Base-by-base conservation (phyloP, 495 filamentous ascomycete genomes). In the Paragyromitra xinjiangensis region DNA sequence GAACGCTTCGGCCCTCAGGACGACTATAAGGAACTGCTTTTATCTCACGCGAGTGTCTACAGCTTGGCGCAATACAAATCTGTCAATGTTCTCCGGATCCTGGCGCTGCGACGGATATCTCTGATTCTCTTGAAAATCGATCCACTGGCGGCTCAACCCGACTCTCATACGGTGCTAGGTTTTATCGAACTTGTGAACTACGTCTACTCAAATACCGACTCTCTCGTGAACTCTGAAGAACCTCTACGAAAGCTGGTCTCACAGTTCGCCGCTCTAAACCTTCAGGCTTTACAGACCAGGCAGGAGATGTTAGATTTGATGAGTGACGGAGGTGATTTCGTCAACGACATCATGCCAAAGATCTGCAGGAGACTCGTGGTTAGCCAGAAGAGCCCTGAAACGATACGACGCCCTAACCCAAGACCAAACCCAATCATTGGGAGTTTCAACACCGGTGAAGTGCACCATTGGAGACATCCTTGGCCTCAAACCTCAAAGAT, bases 181-280 rank as follows among this genome's bases (percentile, higher is more conserved):
- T n/a, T 51, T n/a, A 63, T 29, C 5, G 29, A 70, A 0, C 29
- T 75, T 14, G 44, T 42, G n/a, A 62, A 51, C 8, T 75, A 62
- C n/a, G 40, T 70, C 9, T 75, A 75, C 58, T 24, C 42, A 16
- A 75, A 75, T 63, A 75, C 65, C 0, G 34, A 61, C 42, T 22
- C 26, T 22, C 64, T 75, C 3, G 39, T 45, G 7, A 50, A 11
- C 42, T 29, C 55, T 11, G 64, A 69, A 22, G 72, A 70, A 37
- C 72, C 72, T 0, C 55, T 75, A n/a, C 51, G 72, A 12, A 75
- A 62, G 42, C 24, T 75, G 8, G 14, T 75, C 8, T 50, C 58
- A 0, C 64, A 62, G 19, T 75, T 70, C 7, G 58, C 53, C 24
- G 65, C 72, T 1, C 42, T 61, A 1, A 70, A 75, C 19, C 16